phyloP scores from a whole-genome alignment of 2,329 filamentous ascomycete species.

The Ophiosphaerella narmari region DNA sequence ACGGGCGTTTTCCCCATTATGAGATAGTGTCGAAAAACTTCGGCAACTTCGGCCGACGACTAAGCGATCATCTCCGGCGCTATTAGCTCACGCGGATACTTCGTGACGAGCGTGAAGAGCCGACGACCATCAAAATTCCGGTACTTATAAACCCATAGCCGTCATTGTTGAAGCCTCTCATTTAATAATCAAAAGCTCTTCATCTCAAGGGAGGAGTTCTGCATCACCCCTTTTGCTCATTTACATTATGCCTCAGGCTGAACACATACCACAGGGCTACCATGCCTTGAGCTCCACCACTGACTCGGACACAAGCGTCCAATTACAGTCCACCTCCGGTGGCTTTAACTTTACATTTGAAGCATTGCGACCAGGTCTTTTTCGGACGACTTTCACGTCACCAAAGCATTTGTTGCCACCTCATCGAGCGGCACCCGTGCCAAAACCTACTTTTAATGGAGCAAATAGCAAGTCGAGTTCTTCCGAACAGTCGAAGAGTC shows the following conservation, averaged over 20 bases:
- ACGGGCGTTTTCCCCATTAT: constrained; percentile 24
- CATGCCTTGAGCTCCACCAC: constrained; percentile 28
- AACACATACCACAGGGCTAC: constrained; percentile 48
- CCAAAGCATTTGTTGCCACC: constrained; percentile 66
- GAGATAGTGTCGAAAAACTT: not conserved
- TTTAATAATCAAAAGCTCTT: not conserved
- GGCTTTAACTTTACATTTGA: constrained; percentile 66
- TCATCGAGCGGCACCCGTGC: constrained; percentile 63
- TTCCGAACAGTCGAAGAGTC: constrained; percentile 45
- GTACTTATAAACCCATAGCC: not conserved
- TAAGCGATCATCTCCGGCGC: not conserved
- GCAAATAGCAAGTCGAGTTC: constrained; percentile 39
- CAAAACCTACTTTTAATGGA: constrained; percentile 44
- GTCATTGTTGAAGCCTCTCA: no score
- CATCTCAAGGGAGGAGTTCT: not conserved
- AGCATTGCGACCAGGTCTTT: constrained; percentile 64
- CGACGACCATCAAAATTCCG: not conserved
- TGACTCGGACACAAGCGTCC: constrained; percentile 34
- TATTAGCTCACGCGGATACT: not conserved
- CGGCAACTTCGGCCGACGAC: no score
- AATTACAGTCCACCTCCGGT: constrained; percentile 51
- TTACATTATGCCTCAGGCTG: constrained; percentile 55
- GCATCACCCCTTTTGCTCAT: not conserved
- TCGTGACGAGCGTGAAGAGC: not conserved
- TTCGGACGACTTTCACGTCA: constrained; percentile 70